phyloP scores from a whole-genome alignment of 768 basidiomycete genomes.

The Crassisporium funariophilum region DNA sequence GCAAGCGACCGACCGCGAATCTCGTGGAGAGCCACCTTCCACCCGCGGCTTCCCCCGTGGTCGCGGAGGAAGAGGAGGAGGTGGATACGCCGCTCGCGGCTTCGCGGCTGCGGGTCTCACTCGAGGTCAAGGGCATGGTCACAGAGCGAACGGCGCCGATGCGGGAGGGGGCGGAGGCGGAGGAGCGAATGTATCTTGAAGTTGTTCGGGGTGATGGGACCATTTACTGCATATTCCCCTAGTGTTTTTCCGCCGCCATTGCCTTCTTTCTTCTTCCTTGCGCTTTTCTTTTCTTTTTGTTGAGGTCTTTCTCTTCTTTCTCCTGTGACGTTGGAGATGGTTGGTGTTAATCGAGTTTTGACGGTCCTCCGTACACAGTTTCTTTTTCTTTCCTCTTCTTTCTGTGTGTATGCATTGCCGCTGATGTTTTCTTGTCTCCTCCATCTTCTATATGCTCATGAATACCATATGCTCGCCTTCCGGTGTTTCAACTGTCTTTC shows the following conservation, averaged over 20 bases:
- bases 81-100: constrained; percentile 64
- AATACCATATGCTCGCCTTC: too few species aligned
- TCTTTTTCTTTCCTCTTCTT: too few species aligned
- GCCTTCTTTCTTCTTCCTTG: too few species aligned
- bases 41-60: constrained; percentile 37
- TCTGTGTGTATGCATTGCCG: too few species aligned
- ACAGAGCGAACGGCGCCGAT: constrained; percentile 17
- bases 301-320: not conserved
- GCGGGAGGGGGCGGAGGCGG: constrained; percentile 8
- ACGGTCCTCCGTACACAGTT: too few species aligned
- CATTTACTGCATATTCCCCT: not conserved
- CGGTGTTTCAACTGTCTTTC: too few species aligned
- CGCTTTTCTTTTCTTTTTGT: too few species aligned
- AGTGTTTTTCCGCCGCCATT: not conserved
- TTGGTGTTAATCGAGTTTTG: too few species aligned
- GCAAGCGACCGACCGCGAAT: constrained; percentile 64
- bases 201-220: constrained; percentile 4
- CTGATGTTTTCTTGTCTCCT: too few species aligned
- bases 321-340: not conserved
- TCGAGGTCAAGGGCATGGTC: constrained; percentile 23
- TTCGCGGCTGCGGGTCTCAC: constrained; percentile 74
- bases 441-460: too few species aligned
- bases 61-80: constrained; percentile 56
- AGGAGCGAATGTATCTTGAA: constrained; percentile 4
- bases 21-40: constrained; percentile 38